Base-by-base conservation (phyloP, 192 early-diverging fungal genomes). In the Backusella parvicylindrica region DNA sequence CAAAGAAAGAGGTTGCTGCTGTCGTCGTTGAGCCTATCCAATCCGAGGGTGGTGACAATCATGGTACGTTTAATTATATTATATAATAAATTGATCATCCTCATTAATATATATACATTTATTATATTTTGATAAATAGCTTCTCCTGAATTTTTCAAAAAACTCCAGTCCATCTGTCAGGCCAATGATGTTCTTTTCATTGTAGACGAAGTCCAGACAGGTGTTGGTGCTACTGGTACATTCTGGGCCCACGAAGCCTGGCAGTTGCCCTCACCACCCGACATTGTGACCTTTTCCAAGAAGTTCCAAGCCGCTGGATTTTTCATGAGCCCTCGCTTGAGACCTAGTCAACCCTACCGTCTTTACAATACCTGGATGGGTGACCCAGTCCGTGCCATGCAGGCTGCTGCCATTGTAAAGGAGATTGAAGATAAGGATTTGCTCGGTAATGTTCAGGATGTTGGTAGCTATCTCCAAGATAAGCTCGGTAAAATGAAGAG, bases 201-300 rank as follows among this genome's bases (percentile, higher is more conserved):
- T 72, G 92, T 93, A n/a, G 92, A 93, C 68, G 92, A 93, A 73
- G 92, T 93, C 47, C 92, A 93, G 73, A 93, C 92, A 1, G 92
- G 92, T 70, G 91, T 91, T 28, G 92, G 88, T 9, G 87, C 90
- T 23, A 90, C 92, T 0, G 92, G 92, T 56, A 82, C 85, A 2
- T 93, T 93, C 77, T 93, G 92, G 92, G 92, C 91, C 2, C 92
- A 93, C 77, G 90, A 91, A 72, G 84, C 87, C n/a, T 93, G 92
- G 92, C 73, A 78, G 7, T 78, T 93, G 64, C 82, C 82, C 32
- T 83, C 79, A 30, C 85, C 91, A 65, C 92, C 92, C 11, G 92
- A 93, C 71, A 89, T 92, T 75, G 92, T 93, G 11, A 93, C 92
- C 0, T 93, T 93, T 64, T 91, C 90, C 26, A 93, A 93, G 77